These are phyloP conservation scores for Wickerhamomyces bisporus DNA, from an alignment of 805 yeast genomes.

Conservation along the genomic window DNA sequence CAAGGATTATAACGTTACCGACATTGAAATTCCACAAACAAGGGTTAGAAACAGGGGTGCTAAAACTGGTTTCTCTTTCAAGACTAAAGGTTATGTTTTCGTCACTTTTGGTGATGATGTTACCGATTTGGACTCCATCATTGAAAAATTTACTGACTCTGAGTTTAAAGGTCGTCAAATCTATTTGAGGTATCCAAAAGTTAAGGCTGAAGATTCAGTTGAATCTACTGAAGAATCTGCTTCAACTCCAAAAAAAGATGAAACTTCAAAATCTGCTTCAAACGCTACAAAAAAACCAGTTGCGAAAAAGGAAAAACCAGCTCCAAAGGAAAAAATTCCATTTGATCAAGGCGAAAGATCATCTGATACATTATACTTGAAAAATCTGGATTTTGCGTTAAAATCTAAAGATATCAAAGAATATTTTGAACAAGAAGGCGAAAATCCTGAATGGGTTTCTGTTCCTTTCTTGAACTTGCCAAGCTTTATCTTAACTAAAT, in stretches of 20 bases:
- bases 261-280: conserved; percentile 1
- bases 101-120: conserved; percentile 44
- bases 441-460: conserved; percentile 51
- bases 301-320: conserved; percentile 9
- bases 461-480: conserved; percentile 52
- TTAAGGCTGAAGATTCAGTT: conserved; percentile 21
- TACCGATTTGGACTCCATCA: conserved; percentile 36
- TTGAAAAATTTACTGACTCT: conserved; percentile 36
- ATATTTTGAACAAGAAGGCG: conserved; percentile 40
- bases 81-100: conserved; percentile 54
- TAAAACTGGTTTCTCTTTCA: conserved; percentile 29
- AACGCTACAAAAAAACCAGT: conserved; percentile 10
- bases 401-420: conserved; percentile 49
- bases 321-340: conserved; percentile 26
- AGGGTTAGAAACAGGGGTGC: conserved; percentile 26
- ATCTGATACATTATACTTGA: conserved; percentile 52
- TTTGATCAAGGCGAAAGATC: conserved; percentile 36
- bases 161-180: conserved; percentile 43
- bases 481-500: conserved; percentile 34
- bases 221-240: neutral
- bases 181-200: conserved; percentile 48
- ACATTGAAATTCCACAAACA: conserved; percentile 49
- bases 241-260: too few species aligned
- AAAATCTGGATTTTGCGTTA: conserved; percentile 56
- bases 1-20: conserved; percentile 39